Evolutionary conservation across 2,329 filamentous ascomycete genomes (phyloP), one percentile per base, ranked within the genome.

Genomic region (Ophiostoma pallidulum): DNA sequence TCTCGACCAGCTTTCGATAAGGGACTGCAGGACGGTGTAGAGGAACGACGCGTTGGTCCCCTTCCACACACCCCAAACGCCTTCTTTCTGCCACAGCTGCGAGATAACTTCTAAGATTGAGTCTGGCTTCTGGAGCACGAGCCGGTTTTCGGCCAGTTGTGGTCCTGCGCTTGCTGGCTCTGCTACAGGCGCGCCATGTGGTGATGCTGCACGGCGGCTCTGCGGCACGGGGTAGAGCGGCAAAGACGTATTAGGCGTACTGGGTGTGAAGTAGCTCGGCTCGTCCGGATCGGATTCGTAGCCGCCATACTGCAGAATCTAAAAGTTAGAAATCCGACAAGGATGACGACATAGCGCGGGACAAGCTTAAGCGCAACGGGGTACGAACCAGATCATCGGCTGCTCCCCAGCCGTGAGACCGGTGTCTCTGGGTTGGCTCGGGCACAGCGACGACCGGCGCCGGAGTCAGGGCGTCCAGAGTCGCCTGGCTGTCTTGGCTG

Each of bases 21-120:
- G 83, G 10, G 88, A 88, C 53, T 90, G 78, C 16, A 97, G 73
- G 40, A 96, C 78, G 0, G 82, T 86, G 66, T 97, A 95, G 42
- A 97, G 73, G 60, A 97, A 98, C 1, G 89, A 94, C 13, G 86
- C 80, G 62, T 97, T 97, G 32, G 89, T 87, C 8, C 84, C 81
- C 64, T 96, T 96, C 90, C 91, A 98, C 5, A 96, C 82, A 4
- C 92, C 92, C 74, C 89, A 90, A 0, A 83, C 83, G 31, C 89
- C 87, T 62, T 94, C 91, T 56, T 85, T 91, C 41, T 83, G 76
- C 86, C 92, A 97, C 18, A 97, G 69, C 61, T 94, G 85, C 7
- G 82, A 82, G 51, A 98, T 78, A 3, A 92, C 87, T 55, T 95
- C 88, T 57, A 90, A 77, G 49, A 97, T 73, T 1, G 90, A 91